Evolutionary conservation across 2,329 filamentous ascomycete genomes (phyloP).

Genomic region (Cordyceps militaris): DNA sequence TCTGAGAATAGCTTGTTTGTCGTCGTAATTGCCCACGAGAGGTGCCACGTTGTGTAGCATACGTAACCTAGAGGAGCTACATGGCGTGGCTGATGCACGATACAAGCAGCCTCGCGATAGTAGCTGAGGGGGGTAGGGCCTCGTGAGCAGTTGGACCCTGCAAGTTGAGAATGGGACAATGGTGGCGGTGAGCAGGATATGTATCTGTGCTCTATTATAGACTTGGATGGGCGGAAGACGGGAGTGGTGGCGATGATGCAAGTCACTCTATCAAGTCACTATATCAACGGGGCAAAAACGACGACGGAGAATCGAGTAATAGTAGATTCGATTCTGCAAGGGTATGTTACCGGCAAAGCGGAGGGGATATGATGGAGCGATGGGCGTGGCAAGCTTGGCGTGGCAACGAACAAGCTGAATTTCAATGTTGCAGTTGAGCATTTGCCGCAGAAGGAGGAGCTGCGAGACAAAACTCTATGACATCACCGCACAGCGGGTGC

Average conservation of each 20-base stretch:
- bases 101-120: too few relatives aligned
- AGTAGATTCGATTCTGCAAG: neutral
- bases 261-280: too few relatives aligned
- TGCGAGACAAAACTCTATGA: conserved; percentile 1
- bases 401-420: neutral
- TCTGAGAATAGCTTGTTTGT: neutral
- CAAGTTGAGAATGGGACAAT: neutral
- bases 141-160: too few relatives aligned
- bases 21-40: neutral
- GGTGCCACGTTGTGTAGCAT: neutral
- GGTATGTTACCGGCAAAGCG: too few relatives aligned
- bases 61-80: neutral
- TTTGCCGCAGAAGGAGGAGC: neutral
- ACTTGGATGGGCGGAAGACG: too few relatives aligned
- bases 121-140: too few relatives aligned
- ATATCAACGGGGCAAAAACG: neutral
- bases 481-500: neutral
- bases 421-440: neutral
- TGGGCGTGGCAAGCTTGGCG: neutral
- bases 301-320: neutral
- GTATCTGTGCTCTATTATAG: too few relatives aligned
- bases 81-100: neutral
- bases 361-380: too few relatives aligned
- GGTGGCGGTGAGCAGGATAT: too few relatives aligned
- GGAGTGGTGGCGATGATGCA: too few relatives aligned